A percentile compares a stretch with the other conserved stretches of the same genome.
These are phyloP conservation scores for Elymus sibiricus DNA, from an alignment of 176 grass and related monocot species.

Conservation along the genomic window DNA sequence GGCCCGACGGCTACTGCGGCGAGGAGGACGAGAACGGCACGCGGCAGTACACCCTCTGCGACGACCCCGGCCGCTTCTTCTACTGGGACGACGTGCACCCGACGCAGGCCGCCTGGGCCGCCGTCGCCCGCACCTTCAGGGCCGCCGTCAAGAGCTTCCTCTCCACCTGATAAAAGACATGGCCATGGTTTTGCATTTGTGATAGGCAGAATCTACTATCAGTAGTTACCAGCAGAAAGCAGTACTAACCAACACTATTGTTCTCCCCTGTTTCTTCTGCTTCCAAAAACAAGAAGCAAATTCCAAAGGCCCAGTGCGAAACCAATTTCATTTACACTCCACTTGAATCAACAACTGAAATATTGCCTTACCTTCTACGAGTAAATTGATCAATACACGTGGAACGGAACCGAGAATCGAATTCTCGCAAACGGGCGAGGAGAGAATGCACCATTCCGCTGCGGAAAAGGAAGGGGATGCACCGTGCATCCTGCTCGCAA, in stretches of 20 bases:
- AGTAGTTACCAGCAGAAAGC: no score
- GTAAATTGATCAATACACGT: background rate
- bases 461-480: background rate
- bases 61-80: slow-evolving; percentile 40
- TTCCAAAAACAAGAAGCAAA: background rate
- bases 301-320: background rate
- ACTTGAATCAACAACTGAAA: background rate
- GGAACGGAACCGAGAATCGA: background rate
- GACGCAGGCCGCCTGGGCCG: slow-evolving; percentile 79
- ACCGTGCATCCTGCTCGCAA: background rate
- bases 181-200: no score
- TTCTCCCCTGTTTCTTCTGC: background rate
- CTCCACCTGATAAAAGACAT: background rate
- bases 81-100: slow-evolving; percentile 89
- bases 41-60: slow-evolving; percentile 46
- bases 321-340: background rate
- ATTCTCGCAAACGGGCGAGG: background rate
- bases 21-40: slow-evolving; percentile 61
- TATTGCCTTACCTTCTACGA: background rate
- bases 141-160: slow-evolving; percentile 38
- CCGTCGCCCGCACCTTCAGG: slow-evolving; percentile 46
- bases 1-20: slow-evolving; percentile 52
- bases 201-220: no score
- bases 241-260: background rate
- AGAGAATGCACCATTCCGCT: no score